phyloP scores from a whole-genome alignment of 306 rosid species.

The Medicago arabica region DNA sequence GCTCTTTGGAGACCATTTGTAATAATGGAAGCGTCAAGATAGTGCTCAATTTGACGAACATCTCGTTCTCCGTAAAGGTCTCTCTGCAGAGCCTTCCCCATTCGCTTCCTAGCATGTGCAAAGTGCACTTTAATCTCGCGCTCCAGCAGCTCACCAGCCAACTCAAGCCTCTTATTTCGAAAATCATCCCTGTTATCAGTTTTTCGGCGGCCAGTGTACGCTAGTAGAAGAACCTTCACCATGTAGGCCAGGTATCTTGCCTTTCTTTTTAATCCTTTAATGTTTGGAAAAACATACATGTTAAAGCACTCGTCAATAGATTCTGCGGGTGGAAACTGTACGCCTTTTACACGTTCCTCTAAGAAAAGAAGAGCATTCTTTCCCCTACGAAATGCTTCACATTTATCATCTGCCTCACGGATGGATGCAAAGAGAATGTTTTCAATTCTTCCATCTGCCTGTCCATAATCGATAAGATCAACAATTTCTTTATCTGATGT shows the following conservation, averaged over 20 bases:
- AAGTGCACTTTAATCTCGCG: conserved; percentile 86
- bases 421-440: conserved; percentile 82
- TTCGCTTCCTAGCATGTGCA: conserved; percentile 79
- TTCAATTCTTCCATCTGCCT: conserved; percentile 59
- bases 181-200: conserved; percentile 90
- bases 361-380: conserved; percentile 51
- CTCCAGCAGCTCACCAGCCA: conserved; percentile 87
- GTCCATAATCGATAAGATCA: conserved; percentile 67
- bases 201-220: conserved; percentile 72
- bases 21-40: conserved; percentile 90
- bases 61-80: conserved; percentile 81
- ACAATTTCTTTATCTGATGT: conserved; percentile 79
- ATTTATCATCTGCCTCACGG: conserved; percentile 64
- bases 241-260: conserved; percentile 87
- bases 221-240: conserved; percentile 89
- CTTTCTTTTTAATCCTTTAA: conserved; percentile 65
- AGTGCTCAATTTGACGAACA: conserved; percentile 74
- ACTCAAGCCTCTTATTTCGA: conserved; percentile 88
- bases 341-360: conserved; percentile 55
- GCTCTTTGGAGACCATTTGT: conserved; percentile 95
- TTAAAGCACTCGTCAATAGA: conserved; percentile 69
- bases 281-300: conserved; percentile 65
- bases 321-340: conserved; percentile 80
- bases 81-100: conserved; percentile 87
- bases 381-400: conserved; percentile 57